Conservation (phyloP, 1,284 basidiomycete genomes). For the Heterobasidion irregulare region DNA sequence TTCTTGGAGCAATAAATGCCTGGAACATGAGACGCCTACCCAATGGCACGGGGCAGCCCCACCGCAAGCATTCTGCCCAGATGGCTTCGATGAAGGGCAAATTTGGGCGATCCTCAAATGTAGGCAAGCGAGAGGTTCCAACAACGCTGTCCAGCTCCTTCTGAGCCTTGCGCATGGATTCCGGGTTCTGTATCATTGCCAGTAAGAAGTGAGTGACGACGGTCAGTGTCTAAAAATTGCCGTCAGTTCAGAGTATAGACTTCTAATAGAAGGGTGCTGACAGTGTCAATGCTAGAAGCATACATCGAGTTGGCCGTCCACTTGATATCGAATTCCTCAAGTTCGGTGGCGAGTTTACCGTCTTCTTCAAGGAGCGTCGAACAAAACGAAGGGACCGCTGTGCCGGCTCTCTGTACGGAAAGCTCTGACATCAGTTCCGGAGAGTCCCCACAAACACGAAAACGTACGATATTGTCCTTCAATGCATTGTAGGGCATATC, state of each 20-base stretch:
- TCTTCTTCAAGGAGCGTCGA: background rate
- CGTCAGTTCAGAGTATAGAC: background rate
- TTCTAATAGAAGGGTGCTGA: background rate
- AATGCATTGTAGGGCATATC: background rate
- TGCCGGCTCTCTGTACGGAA: background rate
- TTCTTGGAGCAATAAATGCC: too few relatives aligned
- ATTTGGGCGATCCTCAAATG: background rate
- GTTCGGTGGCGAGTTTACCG: background rate
- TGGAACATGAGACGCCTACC: background rate
- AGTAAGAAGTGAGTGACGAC: slow-evolving; percentile 1
- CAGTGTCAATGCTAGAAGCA: slow-evolving; percentile 12
- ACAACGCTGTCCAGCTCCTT: slow-evolving; percentile 2
- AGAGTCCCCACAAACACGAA: too few relatives aligned
- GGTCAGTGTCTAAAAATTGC: slow-evolving; percentile 3
- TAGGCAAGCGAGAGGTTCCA: background rate
- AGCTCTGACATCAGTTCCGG: background rate
- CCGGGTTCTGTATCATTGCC: slow-evolving; percentile 2
- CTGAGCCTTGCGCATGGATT: background rate
- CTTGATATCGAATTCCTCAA: background rate
- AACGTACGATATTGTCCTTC: background rate
- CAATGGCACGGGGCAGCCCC: slow-evolving; percentile 10
- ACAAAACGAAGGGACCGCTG: background rate
- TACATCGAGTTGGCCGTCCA: slow-evolving; percentile 6
- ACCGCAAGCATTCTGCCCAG: slow-evolving; percentile 14
- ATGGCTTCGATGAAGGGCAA: slow-evolving; percentile 1